Evolutionary conservation across 805 yeast species (phyloP).

Genomic region (Candida alai): DNA sequence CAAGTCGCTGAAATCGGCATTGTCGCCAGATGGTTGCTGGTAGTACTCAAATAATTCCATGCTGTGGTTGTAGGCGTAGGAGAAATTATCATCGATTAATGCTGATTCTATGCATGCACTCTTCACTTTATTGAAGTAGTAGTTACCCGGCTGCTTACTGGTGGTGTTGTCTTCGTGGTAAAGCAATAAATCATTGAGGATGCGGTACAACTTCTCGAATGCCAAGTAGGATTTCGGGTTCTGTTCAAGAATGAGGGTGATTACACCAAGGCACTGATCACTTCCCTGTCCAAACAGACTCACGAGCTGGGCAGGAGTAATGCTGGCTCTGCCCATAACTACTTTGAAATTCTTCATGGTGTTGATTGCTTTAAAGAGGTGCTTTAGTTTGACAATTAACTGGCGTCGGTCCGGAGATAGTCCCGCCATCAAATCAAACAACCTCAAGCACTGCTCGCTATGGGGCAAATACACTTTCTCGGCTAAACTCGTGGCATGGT

Average conservation of each 20-base stretch:
- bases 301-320: slow-evolving; percentile 37
- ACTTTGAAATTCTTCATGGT: slow-evolving; percentile 35
- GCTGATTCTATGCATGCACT: slow-evolving; percentile 65
- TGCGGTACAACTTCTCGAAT: slow-evolving; percentile 34
- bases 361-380: slow-evolving; percentile 33
- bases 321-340: slow-evolving; percentile 24
- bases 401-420: slow-evolving; percentile 4
- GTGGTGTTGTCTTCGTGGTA: slow-evolving; percentile 29
- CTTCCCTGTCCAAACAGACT: slow-evolving; percentile 17
- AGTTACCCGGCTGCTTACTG: slow-evolving; percentile 9
- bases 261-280: slow-evolving; percentile 23
- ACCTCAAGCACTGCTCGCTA: slow-evolving; percentile 21
- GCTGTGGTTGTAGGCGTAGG: slow-evolving; percentile 48
- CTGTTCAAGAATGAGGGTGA: slow-evolving; percentile 47
- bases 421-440: slow-evolving; percentile 18
- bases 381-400: slow-evolving; percentile 22
- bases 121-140: slow-evolving; percentile 30
- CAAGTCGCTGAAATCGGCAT: slow-evolving; percentile 23
- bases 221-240: slow-evolving; percentile 51
- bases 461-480: slow-evolving; percentile 24
- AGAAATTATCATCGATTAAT: slow-evolving; percentile 57
- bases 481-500: slow-evolving; percentile 27
- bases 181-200: slow-evolving; percentile 38
- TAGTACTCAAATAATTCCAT: slow-evolving; percentile 32
- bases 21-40: slow-evolving; percentile 9